Percentiles rank a stretch among this genome's conserved stretches.
Evolutionary conservation across 2,329 filamentous ascomycete species (phyloP).

Genomic region (Coniochaeta sp.): DNA sequence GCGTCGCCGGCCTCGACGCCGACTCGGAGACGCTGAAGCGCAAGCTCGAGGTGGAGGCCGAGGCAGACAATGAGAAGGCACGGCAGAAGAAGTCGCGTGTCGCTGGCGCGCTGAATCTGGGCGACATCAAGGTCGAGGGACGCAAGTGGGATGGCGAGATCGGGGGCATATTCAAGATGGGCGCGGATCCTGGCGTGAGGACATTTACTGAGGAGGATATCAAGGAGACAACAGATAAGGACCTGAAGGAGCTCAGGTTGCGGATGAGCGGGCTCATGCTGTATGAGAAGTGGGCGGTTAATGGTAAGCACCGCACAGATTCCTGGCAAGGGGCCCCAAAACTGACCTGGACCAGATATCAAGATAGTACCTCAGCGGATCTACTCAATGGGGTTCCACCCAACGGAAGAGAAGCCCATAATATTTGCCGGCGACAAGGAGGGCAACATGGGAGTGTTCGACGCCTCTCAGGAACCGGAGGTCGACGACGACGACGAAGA

Average conservation of each 20-base stretch:
- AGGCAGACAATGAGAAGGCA: slow-evolving; percentile 30
- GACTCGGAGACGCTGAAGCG: slow-evolving; percentile 40
- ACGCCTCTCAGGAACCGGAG: slow-evolving; percentile 63
- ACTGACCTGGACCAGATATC: slow-evolving; percentile 52
- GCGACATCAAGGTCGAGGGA: slow-evolving; percentile 75
- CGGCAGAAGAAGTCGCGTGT: slow-evolving; percentile 53
- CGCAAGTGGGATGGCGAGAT: slow-evolving; percentile 68
- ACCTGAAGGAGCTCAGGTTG: slow-evolving; percentile 64
- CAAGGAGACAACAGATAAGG: slow-evolving; percentile 69
- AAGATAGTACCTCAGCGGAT: slow-evolving; percentile 86
- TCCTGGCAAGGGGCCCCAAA: not conserved
- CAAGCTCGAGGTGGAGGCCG: slow-evolving; percentile 43
- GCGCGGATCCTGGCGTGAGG: slow-evolving; percentile 70
- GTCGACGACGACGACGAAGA: slow-evolving; percentile 60
- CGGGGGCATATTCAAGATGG: slow-evolving; percentile 39
- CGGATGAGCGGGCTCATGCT: slow-evolving; percentile 71
- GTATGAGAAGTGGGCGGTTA: slow-evolving; percentile 79
- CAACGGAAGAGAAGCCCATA: slow-evolving; percentile 75
- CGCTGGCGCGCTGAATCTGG: slow-evolving; percentile 58
- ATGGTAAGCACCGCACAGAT: slow-evolving; percentile 42
- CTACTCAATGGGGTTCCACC: slow-evolving; percentile 85
- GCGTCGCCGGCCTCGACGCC: slow-evolving; percentile 47
- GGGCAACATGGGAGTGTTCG: slow-evolving; percentile 83
- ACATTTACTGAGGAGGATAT: slow-evolving; percentile 85
- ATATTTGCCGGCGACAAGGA: slow-evolving; percentile 94